Percentiles rank a stretch among this genome's conserved stretches.
These are phyloP conservation scores for Nigrospora osmanthi DNA, from an alignment of 2,329 filamentous ascomycete species.

Conservation along the genomic window DNA sequence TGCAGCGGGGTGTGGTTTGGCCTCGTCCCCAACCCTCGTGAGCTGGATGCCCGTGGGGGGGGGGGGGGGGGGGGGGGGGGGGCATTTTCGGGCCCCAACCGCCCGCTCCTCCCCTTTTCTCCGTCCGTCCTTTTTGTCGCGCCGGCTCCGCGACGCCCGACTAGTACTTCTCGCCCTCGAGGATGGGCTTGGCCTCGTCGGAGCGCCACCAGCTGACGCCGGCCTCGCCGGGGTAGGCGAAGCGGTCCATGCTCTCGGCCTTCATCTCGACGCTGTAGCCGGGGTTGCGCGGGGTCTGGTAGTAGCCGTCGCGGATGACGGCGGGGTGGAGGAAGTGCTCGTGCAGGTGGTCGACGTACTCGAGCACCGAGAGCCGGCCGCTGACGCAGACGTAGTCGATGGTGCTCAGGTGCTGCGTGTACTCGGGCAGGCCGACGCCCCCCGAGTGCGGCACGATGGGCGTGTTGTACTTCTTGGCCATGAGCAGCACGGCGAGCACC, in stretches of 20 bases:
- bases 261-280: slow-evolving; percentile 96
- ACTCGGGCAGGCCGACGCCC: slow-evolving; percentile 85
- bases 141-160: not conserved
- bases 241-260: slow-evolving; percentile 75
- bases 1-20: slow-evolving; percentile 12
- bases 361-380: slow-evolving; percentile 73
- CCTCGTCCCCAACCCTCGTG: too few species aligned
- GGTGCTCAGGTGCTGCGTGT: slow-evolving; percentile 86
- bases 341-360: slow-evolving; percentile 90
- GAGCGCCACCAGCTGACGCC: slow-evolving; percentile 81
- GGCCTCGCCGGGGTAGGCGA: slow-evolving; percentile 66
- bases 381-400: slow-evolving; percentile 88
- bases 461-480: slow-evolving; percentile 71
- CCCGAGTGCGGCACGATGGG: slow-evolving; percentile 86
- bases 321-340: slow-evolving; percentile 85
- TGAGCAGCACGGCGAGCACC: slow-evolving; percentile 79
- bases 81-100: not conserved
- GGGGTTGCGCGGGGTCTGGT: slow-evolving; percentile 73
- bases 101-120: not conserved
- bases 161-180: slow-evolving; percentile 54
- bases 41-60: too few species aligned
- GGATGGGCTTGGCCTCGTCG: slow-evolving; percentile 68
- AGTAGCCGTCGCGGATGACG: slow-evolving; percentile 76
- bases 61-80: too few species aligned
- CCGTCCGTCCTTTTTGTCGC: slow-evolving; percentile 6